Evolutionary conservation across 305 asterid species (phyloP).

Genomic region (Fraxinus xanthoxyloides): DNA sequence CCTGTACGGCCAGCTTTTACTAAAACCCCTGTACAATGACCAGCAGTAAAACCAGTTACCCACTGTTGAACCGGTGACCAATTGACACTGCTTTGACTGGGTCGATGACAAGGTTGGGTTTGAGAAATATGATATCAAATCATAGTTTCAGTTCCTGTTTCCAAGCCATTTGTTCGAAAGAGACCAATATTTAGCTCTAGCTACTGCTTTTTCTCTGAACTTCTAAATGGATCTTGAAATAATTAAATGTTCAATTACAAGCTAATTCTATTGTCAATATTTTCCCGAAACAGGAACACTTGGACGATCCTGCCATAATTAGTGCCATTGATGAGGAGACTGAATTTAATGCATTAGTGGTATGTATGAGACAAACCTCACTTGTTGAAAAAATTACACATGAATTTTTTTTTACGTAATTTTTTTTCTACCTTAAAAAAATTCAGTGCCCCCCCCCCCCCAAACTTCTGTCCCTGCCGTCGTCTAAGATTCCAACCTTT

Average conservation of each 20-base stretch:
- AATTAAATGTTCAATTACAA: background rate
- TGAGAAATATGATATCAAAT: background rate
- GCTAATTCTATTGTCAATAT: background rate
- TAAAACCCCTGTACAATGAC: background rate
- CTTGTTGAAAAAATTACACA: too few relatives aligned
- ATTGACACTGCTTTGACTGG: background rate
- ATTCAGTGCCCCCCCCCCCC: too few relatives aligned
- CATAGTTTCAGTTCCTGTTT: background rate
- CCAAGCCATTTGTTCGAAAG: background rate
- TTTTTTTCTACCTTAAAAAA: too few relatives aligned
- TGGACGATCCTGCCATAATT: conserved; percentile 84
- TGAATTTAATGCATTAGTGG: conserved; percentile 96
- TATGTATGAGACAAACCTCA: conserved; percentile 30
- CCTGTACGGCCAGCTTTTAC: background rate
- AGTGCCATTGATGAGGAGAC: conserved; percentile 95
- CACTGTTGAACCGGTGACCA: background rate
- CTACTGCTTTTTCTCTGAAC: background rate
- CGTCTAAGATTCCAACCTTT: background rate
- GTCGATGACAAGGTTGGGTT: background rate
- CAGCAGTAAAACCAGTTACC: background rate
- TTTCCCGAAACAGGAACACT: conserved; percentile 55
- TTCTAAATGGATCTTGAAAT: background rate
- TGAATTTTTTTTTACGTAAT: too few relatives aligned
- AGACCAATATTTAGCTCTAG: background rate
- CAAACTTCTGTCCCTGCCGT: too few relatives aligned